Base-by-base conservation (phyloP, 2,329 filamentous ascomycete genomes). In the Pseudocercospora musae region DNA sequence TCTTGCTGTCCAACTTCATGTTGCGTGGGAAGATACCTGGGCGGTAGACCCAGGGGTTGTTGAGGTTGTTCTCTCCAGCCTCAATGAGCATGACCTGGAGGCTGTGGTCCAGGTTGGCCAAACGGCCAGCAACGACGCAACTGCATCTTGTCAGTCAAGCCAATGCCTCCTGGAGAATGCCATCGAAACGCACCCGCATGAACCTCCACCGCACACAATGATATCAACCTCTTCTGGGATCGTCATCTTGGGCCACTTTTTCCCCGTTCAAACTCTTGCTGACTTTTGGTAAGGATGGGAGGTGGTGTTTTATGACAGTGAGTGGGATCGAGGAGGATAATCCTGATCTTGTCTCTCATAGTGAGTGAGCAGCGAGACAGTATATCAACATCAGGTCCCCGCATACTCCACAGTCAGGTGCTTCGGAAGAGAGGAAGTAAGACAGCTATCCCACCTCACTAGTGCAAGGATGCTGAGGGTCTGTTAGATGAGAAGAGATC, bases 1-100 rank as follows among this genome's bases (percentile, higher is more conserved):
- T 91, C 81, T 91, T 92, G 69, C 88, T 91, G 81, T 91, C 89
- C 63, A 91, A 74, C 77, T 91, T 87, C 88, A 90, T 91, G 78
- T 92, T 92, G 50, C 63, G 68, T n/a, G 89, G 89, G 76, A 89
- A 92, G 74, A 92, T 89, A 59, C 87, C 89, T 2, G 89, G 89
- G 5, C 89, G 85, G 78, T 84, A 91, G 11, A 92, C 88, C 48
- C 84, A 91, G 76, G 88, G 89, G 73, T 92, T 91, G 79, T 92
- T 92, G 62, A 90, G 75, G 71, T 90, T 91, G 75, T 81, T 88
- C 79, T 90, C 88, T 48, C 88, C 88, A 37, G 82, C 87, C 76
- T 90, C 88, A 66, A 91, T 88, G 66, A 90, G 78, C 67, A 90
- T 79, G 60, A 91, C 88, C 71, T 82, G 89, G 77, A 83, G 89